phyloP scores from a whole-genome alignment of 2,329 filamentous ascomycete genomes.

The Aspergillus sclerotialis region DNA sequence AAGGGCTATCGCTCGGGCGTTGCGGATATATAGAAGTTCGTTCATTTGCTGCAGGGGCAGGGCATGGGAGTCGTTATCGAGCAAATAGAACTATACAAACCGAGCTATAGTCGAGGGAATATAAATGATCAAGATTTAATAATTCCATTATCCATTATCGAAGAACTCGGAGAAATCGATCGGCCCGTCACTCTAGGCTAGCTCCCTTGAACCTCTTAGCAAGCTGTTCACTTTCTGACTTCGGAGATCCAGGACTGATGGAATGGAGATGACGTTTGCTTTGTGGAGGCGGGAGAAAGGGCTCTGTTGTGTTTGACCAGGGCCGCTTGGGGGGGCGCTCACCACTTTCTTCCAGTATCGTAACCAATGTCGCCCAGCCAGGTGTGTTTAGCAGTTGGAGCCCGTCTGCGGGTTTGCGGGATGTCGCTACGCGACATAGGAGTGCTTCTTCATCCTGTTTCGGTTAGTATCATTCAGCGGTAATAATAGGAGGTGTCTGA shows the following conservation, averaged over 20 bases:
- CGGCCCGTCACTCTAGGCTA: conserved; percentile 42
- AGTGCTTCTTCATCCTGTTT: conserved; percentile 78
- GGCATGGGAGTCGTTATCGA: too few species aligned
- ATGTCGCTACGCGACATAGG: conserved; percentile 75
- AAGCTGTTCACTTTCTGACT: conserved; percentile 51
- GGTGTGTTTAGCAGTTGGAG: conserved; percentile 77
- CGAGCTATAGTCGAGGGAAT: too few species aligned
- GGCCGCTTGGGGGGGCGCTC: conserved; percentile 79
- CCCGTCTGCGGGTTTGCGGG: conserved; percentile 71
- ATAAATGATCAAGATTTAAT: too few species aligned
- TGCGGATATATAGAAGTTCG: too few species aligned
- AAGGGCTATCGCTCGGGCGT: too few species aligned
- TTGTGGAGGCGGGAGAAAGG: conserved; percentile 24
- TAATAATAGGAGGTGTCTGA: conserved; percentile 36
- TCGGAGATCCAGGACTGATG: conserved; percentile 32
- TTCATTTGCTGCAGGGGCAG: too few species aligned
- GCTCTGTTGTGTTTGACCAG: conserved; percentile 36
- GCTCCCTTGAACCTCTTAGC: conserved; percentile 60
- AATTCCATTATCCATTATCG: too few species aligned
- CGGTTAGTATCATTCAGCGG: conserved; percentile 4
- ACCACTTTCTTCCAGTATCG: conserved; percentile 94
- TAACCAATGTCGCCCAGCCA: conserved; percentile 89
- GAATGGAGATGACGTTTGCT: conserved; percentile 28
- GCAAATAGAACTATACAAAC: too few species aligned
- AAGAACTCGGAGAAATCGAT: conserved; percentile 5